Percentiles rank a stretch among this genome's conserved stretches.
These are phyloP conservation scores for Phlebiopsis flavidoalba DNA, from an alignment of 768 basidiomycete species.

Conservation along the genomic window DNA sequence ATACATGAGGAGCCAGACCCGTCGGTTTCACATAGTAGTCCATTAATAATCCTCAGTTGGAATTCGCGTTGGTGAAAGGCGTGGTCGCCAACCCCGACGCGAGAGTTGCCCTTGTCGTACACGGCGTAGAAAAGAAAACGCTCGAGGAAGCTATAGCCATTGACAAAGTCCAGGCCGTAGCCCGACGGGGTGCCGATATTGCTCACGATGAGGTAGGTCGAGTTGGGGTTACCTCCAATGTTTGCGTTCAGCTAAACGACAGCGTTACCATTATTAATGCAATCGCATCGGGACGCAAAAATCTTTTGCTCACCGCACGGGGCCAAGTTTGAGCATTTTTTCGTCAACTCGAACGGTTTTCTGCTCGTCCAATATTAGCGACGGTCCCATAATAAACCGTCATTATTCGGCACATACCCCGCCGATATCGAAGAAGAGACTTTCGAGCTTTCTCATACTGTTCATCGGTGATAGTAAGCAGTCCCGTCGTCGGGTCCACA, in stretches of 20 bases:
- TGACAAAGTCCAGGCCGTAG: conserved; percentile 8
- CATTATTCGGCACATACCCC: neutral
- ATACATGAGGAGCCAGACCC: neutral
- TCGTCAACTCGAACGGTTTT: conserved; percentile 39
- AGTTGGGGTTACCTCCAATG: conserved; percentile 3
- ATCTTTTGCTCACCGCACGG: conserved; percentile 41
- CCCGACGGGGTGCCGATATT: conserved; percentile 5
- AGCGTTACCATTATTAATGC: neutral
- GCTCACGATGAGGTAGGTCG: conserved; percentile 7
- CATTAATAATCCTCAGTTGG: conserved; percentile 16
- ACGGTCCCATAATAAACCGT: neutral
- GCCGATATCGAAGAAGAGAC: conserved; percentile 24
- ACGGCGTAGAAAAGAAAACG: conserved; percentile 4
- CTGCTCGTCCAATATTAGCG: neutral
- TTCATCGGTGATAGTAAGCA: conserved; percentile 22
- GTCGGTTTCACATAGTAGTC: too few relatives aligned
- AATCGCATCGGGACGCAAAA: conserved; percentile 12
- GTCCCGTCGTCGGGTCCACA: conserved; percentile 23
- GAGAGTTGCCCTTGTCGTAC: conserved; percentile 21
- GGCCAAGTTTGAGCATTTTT: conserved; percentile 73
- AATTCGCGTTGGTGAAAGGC: conserved; percentile 23
- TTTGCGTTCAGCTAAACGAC: conserved; percentile 3
- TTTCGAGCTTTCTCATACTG: conserved; percentile 24
- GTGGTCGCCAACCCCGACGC: conserved; percentile 32
- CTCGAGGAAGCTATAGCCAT: conserved; percentile 5